These are phyloP conservation scores for Fusarium pilosicola DNA, from an alignment of 2,329 filamentous ascomycete species.

Conservation along the genomic window DNA sequence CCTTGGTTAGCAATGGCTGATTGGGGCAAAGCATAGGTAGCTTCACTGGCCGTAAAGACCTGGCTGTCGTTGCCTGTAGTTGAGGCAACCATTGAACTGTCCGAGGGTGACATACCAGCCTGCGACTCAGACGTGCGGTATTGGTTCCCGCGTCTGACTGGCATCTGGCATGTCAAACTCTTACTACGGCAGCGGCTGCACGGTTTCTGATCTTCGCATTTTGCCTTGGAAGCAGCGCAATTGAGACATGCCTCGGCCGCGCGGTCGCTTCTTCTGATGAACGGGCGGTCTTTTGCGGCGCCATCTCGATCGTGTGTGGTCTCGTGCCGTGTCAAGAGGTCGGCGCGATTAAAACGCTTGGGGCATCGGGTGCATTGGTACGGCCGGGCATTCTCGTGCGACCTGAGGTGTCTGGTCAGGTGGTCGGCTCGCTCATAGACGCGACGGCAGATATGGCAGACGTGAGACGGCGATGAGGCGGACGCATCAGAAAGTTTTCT, in stretches of 20 bases:
- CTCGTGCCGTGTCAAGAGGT: constrained; percentile 42
- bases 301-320: constrained; percentile 44
- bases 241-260: constrained; percentile 44
- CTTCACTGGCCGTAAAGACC: constrained; percentile 27
- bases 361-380: constrained; percentile 44
- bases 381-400: constrained; percentile 42
- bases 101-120: constrained; percentile 37
- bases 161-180: constrained; percentile 42
- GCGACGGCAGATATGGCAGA: constrained; percentile 43
- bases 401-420: constrained; percentile 41
- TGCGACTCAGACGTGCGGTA: constrained; percentile 42
- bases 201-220: constrained; percentile 43
- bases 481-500: constrained; percentile 42
- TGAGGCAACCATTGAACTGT: constrained; percentile 37
- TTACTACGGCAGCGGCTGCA: constrained; percentile 43
- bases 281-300: constrained; percentile 40
- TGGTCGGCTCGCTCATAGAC: constrained; percentile 44
- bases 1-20: constrained; percentile 21
- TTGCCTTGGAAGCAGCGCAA: constrained; percentile 43
- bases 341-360: constrained; percentile 43
- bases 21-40: constrained; percentile 26
- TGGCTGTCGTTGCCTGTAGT: constrained; percentile 31
- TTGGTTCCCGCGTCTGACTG: constrained; percentile 38
- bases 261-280: constrained; percentile 41
- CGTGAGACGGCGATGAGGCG: constrained; percentile 40